Conservation (phyloP, 2,329 filamentous ascomycete species). For the Graphilbum sp. region DNA sequence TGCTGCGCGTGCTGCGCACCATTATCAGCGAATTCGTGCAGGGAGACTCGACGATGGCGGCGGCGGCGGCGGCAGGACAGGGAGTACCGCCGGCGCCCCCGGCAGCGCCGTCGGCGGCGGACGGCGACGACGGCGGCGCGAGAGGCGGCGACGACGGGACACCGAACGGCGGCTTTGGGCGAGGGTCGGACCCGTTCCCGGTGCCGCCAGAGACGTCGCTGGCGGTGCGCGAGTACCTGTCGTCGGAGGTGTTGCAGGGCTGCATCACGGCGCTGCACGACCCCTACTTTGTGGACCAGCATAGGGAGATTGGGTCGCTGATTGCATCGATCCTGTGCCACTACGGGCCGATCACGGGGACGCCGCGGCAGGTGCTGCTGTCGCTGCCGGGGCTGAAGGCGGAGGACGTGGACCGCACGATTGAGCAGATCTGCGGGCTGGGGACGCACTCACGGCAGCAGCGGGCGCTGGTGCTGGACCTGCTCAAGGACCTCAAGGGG, state of each 20-base stretch:
- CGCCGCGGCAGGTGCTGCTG: constrained; percentile 60
- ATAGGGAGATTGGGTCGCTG: constrained; percentile 76
- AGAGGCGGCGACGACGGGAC: not conserved
- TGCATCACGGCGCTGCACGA: constrained; percentile 86
- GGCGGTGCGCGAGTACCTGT: constrained; percentile 78
- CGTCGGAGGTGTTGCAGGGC: constrained; percentile 72
- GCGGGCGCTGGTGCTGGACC: constrained; percentile 63
- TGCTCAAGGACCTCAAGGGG: constrained; percentile 74
- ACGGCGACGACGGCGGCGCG: not conserved
- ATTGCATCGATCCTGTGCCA: constrained; percentile 73
- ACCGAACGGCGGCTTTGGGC: constrained; percentile 3
- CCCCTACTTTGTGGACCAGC: constrained; percentile 89
- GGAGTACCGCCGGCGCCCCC: constrained; percentile 1
- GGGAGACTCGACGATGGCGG: not conserved
- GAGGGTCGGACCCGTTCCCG: constrained; percentile 17
- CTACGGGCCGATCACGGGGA: constrained; percentile 53
- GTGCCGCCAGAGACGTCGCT: constrained; percentile 37
- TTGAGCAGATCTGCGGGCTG: constrained; percentile 41
- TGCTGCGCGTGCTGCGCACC: constrained; percentile 71
- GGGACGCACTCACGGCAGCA: constrained; percentile 55
- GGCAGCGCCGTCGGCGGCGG: not conserved
- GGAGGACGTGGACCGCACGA: constrained; percentile 47
- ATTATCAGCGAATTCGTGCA: constrained; percentile 61
- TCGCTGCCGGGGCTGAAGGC: constrained; percentile 62
- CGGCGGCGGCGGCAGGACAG: too few species aligned